A percentile compares a stretch with the other conserved stretches of the same genome.
These are phyloP conservation scores for Spongispora temasekensis DNA, from an alignment of 1,284 basidiomycete species.

Conservation along the genomic window DNA sequence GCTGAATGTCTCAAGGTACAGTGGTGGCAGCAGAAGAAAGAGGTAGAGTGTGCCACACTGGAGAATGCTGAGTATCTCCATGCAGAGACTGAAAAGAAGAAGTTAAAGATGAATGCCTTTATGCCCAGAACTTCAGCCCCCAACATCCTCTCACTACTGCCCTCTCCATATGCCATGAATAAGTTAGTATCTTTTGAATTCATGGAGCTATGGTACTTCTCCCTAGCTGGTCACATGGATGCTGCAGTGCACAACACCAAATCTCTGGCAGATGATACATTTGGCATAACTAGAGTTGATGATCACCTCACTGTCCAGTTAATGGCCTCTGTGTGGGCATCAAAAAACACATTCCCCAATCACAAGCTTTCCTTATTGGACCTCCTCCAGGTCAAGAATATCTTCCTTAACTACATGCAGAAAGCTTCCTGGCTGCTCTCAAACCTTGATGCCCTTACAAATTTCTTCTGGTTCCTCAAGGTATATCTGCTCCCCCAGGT, in stretches of 20 bases:
- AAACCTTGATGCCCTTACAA: neutral
- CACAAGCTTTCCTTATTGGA: neutral
- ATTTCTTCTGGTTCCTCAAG: neutral
- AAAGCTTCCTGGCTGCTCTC: neutral
- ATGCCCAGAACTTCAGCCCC: neutral
- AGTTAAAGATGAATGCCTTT: neutral
- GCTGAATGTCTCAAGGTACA: too few relatives aligned
- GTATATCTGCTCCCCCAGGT: neutral
- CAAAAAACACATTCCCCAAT: neutral
- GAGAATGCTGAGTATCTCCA: neutral
- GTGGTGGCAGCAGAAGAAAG: too few relatives aligned
- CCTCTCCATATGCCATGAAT: neutral
- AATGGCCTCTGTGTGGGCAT: neutral
- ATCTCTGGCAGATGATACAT: neutral
- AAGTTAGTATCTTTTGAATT: neutral
- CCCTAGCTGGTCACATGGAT: neutral
- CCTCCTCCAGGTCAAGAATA: constrained; percentile 1
- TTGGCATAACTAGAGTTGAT: neutral
- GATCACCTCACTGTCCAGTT: neutral
- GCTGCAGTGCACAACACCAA: neutral
- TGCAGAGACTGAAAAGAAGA: neutral
- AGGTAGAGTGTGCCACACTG: too few relatives aligned
- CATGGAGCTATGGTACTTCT: constrained; percentile 26
- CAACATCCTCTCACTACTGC: neutral
- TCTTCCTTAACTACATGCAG: neutral